These are phyloP conservation scores for Corynascus novoguineensis DNA, from an alignment of 495 filamentous ascomycete species.

Conservation along the genomic window DNA sequence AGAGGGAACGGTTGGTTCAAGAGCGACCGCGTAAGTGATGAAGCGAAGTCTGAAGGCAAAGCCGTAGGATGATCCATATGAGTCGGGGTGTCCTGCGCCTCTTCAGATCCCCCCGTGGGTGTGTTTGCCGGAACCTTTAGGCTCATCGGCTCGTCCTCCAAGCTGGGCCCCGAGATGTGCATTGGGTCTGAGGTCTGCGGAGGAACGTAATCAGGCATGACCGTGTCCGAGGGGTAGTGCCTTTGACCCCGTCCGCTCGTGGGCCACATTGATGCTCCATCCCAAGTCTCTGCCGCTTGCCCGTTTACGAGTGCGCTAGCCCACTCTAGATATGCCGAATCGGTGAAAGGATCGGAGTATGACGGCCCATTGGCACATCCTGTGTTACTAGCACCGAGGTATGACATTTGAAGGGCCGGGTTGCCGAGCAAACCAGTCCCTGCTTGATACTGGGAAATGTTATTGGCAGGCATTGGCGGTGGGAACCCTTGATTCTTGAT, in stretches of 20 bases:
- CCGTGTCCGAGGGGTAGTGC: slow-evolving; percentile 33
- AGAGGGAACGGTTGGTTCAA: slow-evolving; percentile 41
- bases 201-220: slow-evolving; percentile 39
- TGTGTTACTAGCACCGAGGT: slow-evolving; percentile 21
- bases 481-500: slow-evolving; percentile 18
- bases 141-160: slow-evolving; percentile 29
- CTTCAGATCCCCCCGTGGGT: slow-evolving; percentile 24
- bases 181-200: slow-evolving; percentile 20
- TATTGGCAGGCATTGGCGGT: not conserved
- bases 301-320: slow-evolving; percentile 22
- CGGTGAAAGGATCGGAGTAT: slow-evolving; percentile 34
- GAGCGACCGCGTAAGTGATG: slow-evolving; percentile 39
- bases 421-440: slow-evolving; percentile 18
- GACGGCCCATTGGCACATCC: slow-evolving; percentile 17
- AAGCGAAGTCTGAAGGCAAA: slow-evolving; percentile 33
- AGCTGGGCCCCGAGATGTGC: slow-evolving; percentile 29
- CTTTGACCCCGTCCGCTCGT: slow-evolving; percentile 16
- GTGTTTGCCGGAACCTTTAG: slow-evolving; percentile 41
- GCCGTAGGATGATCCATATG: slow-evolving; percentile 3
- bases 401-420: slow-evolving; percentile 12
- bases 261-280: slow-evolving; percentile 18
- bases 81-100: slow-evolving; percentile 6
- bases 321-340: slow-evolving; percentile 38
- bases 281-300: slow-evolving; percentile 20
- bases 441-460: slow-evolving; percentile 17